Evolutionary conservation across 768 basidiomycete species (phyloP).

Genomic region (Gloeopeniophorella convolvens): DNA sequence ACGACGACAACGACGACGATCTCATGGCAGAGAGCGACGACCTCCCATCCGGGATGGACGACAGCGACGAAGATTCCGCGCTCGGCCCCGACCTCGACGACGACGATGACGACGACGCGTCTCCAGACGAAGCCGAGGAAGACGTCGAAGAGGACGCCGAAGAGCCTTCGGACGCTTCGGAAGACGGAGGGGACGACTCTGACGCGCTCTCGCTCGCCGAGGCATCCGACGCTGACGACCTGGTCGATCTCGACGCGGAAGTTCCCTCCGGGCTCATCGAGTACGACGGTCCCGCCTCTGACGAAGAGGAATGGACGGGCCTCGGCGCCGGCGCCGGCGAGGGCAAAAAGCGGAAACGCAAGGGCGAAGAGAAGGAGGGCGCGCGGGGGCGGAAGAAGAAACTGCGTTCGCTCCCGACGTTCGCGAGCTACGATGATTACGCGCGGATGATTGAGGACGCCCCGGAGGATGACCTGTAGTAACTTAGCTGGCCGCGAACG

Average conservation of each 20-base stretch:
- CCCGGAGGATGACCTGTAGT: constrained; percentile 57
- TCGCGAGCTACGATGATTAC: constrained; percentile 85
- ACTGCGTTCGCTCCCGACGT: constrained; percentile 61
- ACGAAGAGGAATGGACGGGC: constrained; percentile 51
- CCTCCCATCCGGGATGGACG: constrained; percentile 23
- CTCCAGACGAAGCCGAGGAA: constrained; percentile 23
- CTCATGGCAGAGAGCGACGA: constrained; percentile 31
- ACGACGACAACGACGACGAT: constrained; percentile 29
- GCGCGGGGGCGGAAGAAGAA: constrained; percentile 57
- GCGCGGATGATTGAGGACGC: constrained; percentile 78
- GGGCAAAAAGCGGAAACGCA: constrained; percentile 38
- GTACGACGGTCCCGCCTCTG: constrained; percentile 48
- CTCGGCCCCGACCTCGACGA: constrained; percentile 27
- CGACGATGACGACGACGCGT: constrained; percentile 25
- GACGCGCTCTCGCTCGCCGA: constrained; percentile 53
- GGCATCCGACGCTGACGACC: constrained; percentile 65
- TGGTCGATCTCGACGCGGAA: constrained; percentile 51
- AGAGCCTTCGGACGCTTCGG: constrained; percentile 21
- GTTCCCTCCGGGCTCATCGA: constrained; percentile 52
- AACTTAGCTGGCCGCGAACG: too few species aligned
- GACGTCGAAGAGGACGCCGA: constrained; percentile 28
- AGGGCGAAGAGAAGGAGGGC: constrained; percentile 33
- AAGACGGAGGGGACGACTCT: constrained; percentile 35
- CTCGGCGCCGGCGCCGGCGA: constrained; percentile 28
- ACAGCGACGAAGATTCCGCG: constrained; percentile 24